These are phyloP conservation scores for Entomortierella parvispora DNA, from an alignment of 192 early-diverging fungal species.

Conservation along the genomic window DNA sequence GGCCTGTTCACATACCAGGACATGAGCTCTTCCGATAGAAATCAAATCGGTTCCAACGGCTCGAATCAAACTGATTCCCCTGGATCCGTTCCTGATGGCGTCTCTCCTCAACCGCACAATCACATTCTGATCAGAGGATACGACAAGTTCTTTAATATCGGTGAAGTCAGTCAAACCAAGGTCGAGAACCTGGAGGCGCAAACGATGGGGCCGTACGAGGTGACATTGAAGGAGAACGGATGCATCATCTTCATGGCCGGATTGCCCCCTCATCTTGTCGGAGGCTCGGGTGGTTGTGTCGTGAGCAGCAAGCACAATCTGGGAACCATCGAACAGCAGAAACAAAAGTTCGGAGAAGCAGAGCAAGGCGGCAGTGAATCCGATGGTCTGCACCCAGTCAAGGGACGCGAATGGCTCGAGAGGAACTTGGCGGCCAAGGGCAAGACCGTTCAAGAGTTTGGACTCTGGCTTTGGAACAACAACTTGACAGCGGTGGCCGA, in stretches of 20 bases:
- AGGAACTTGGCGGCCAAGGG: slow-evolving; percentile 67
- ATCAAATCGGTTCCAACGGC: no score
- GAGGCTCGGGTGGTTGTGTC: slow-evolving; percentile 68
- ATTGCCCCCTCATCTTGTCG: slow-evolving; percentile 54
- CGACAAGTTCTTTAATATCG: slow-evolving; percentile 96
- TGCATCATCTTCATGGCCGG: slow-evolving; percentile 90
- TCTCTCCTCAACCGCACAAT: slow-evolving; percentile 5
- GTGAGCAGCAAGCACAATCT: slow-evolving; percentile 92
- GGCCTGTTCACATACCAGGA: slow-evolving; percentile 79
- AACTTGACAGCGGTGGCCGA: slow-evolving; percentile 89
- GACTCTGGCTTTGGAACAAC: slow-evolving; percentile 72
- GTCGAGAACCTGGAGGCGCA: slow-evolving; percentile 66
- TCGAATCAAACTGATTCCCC: no score
- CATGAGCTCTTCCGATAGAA: no score
- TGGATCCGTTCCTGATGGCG: no score
- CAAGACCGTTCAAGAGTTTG: slow-evolving; percentile 74
- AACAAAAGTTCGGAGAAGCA: not conserved
- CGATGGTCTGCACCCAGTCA: slow-evolving; percentile 66
- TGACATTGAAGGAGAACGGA: slow-evolving; percentile 96
- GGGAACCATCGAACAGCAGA: slow-evolving; percentile 32
- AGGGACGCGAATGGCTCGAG: slow-evolving; percentile 78
- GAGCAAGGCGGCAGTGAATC: slow-evolving; percentile 29
- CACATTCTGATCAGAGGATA: slow-evolving; percentile 89
- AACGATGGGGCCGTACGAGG: slow-evolving; percentile 88
- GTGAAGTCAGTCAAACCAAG: slow-evolving; percentile 67